phyloP scores from a whole-genome alignment of 1,284 basidiomycete genomes.

The Sporisorium graminicola region DNA sequence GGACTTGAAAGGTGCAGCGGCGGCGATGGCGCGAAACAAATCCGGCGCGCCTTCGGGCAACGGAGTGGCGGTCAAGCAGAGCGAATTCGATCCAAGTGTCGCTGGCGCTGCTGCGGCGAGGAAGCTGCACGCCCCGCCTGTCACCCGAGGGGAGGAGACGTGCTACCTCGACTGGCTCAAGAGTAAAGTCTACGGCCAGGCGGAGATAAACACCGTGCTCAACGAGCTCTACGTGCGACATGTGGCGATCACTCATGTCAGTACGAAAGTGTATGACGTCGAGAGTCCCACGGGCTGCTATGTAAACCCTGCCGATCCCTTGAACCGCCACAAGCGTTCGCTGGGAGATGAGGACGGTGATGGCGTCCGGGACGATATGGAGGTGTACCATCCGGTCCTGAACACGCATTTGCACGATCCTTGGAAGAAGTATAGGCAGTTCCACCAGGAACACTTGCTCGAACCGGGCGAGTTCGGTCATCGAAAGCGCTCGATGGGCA shows the following conservation, averaged over 20 bases:
- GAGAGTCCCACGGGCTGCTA: conserved; percentile 15
- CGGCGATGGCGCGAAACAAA: not conserved
- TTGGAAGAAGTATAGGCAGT: conserved; percentile 11
- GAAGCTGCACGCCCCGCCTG: not conserved
- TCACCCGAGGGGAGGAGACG: not conserved
- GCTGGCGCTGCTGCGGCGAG: not conserved
- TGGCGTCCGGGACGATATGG: conserved; percentile 18
- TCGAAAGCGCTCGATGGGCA: conserved; percentile 11
- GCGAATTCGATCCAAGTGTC: conserved; percentile 8
- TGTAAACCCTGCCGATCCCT: not conserved
- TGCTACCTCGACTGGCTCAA: conserved; percentile 14
- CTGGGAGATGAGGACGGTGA: conserved; percentile 2
- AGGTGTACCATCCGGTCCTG: conserved; percentile 24
- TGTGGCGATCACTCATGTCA: not conserved
- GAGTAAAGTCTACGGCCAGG: not conserved
- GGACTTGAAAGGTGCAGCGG: not conserved
- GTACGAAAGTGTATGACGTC: conserved; percentile 4
- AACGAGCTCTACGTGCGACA: conserved; percentile 40
- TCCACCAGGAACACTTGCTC: not conserved
- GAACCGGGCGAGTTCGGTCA: not conserved
- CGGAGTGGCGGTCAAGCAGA: not conserved
- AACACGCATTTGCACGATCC: conserved; percentile 26
- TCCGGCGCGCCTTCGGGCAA: no score
- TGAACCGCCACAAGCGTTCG: not conserved
- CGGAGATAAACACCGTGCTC: conserved; percentile 9